A percentile compares a stretch with the other conserved stretches of the same genome.
phyloP scores from a whole-genome alignment of 306 rosid genomes.

The Acacia acuminata region DNA sequence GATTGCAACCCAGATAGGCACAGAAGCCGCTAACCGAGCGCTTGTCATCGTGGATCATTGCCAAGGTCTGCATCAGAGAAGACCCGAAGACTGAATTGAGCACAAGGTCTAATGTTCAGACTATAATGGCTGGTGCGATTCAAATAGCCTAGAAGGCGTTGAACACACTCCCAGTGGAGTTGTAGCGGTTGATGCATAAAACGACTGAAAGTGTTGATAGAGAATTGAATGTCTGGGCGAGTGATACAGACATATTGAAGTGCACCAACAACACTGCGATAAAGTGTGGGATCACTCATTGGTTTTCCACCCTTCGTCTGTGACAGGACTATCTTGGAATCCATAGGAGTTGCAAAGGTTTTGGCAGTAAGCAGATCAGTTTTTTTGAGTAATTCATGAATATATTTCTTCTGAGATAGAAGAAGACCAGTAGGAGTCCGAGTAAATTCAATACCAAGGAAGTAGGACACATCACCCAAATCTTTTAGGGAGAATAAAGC shows the following conservation, averaged over 20 bases:
- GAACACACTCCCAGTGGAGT: background rate
- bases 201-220: background rate
- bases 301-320: fast-evolving
- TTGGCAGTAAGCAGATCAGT: too few relatives aligned
- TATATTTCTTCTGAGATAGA: background rate
- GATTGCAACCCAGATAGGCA: background rate
- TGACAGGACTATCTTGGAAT: fast-evolving
- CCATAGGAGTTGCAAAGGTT: background rate
- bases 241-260: background rate
- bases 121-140: background rate
- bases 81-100: fast-evolving
- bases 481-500: background rate
- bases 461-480: background rate
- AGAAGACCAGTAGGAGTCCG: fast-evolving
- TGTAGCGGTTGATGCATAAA: background rate
- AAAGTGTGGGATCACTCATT: background rate
- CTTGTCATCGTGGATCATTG: background rate
- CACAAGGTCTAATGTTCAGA: background rate
- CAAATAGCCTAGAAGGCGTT: background rate
- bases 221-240: background rate
- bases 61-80: background rate
- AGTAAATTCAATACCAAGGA: background rate
- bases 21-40: background rate
- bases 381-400: too few relatives aligned
- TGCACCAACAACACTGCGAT: background rate